Evolutionary conservation across 2,329 filamentous ascomycete genomes (phyloP).

Genomic region (Ophioceras dolichostomum): DNA sequence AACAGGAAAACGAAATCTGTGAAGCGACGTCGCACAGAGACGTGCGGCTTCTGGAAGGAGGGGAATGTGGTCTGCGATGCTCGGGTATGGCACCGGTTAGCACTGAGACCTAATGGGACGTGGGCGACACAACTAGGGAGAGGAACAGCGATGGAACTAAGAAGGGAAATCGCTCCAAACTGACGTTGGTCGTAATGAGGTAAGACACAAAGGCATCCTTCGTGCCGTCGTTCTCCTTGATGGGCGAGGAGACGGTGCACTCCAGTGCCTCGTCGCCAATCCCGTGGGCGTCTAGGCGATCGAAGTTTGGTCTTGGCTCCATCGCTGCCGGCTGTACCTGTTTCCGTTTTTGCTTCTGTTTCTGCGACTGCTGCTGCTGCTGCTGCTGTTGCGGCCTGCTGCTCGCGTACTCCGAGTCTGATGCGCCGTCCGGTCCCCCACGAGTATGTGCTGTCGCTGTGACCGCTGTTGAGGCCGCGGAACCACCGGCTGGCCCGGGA

Average conservation of each 20-base stretch:
- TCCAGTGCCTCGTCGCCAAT: conserved; percentile 66
- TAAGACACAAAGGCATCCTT: conserved; percentile 97
- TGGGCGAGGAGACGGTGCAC: conserved; percentile 68
- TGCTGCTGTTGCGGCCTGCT: conserved; percentile 8
- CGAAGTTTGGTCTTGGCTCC: conserved; percentile 35
- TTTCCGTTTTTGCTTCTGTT: conserved; percentile 17
- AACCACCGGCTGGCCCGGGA: conserved; percentile 24
- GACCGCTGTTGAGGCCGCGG: no score
- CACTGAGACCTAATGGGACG: neutral
- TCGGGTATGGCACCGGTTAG: no score
- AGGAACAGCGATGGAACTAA: neutral
- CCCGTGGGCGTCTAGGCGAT: conserved; percentile 46
- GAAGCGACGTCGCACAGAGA: conserved; percentile 77
- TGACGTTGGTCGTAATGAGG: conserved; percentile 77
- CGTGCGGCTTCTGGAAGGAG: conserved; percentile 74
- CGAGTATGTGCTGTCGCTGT: no score
- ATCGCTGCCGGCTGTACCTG: conserved; percentile 30
- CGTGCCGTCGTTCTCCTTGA: conserved; percentile 93
- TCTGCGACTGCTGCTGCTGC: conserved; percentile 31
- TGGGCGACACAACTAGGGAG: neutral
- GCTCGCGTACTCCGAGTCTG: conserved; percentile 14
- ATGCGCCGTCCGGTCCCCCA: conserved; percentile 19
- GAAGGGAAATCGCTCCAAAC: no score
- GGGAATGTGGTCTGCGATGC: conserved; percentile 85
- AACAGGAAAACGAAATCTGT: conserved; percentile 97